Conservation (phyloP, 2,329 filamentous ascomycete genomes). For the Camptophora hylomeconis region DNA sequence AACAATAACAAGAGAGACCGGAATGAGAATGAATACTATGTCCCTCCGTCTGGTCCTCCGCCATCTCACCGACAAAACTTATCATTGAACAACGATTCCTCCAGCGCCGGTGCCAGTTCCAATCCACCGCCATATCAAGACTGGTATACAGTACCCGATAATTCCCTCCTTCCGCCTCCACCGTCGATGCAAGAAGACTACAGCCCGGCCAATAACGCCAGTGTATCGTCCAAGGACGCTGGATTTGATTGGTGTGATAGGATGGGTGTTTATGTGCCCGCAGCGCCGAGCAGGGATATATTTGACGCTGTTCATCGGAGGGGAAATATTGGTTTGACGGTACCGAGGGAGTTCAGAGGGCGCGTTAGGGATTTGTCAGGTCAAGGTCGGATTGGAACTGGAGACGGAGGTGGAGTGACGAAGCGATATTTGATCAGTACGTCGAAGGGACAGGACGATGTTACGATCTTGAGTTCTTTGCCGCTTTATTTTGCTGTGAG, state of each 20-base stretch:
- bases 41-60: constrained; percentile 17
- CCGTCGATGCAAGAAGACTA: constrained; percentile 40
- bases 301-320: too few species aligned
- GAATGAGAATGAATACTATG: constrained; percentile 2
- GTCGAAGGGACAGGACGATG: constrained; percentile 32
- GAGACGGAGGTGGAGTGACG: too few species aligned
- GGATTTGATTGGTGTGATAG: constrained; percentile 43
- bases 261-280: constrained; percentile 41
- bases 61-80: constrained; percentile 9
- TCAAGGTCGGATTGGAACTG: too few species aligned
- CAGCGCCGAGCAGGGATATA: too few species aligned
- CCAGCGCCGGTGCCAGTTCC: too few species aligned
- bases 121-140: constrained; percentile 47
- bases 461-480: too few species aligned
- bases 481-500: constrained; percentile 42
- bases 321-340: too few species aligned
- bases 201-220: constrained; percentile 46
- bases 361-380: too few species aligned
- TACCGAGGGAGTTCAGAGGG: too few species aligned
- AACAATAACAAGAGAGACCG: not conserved
- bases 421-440: constrained; percentile 33
- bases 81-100: not conserved
- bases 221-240: constrained; percentile 38
- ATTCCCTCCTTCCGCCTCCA: constrained; percentile 45
- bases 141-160: constrained; percentile 50